A percentile compares a stretch with the other conserved stretches of the same genome.
phyloP scores from a whole-genome alignment of 2,329 filamentous ascomycete species.

The Pestalotiopsis fici region DNA sequence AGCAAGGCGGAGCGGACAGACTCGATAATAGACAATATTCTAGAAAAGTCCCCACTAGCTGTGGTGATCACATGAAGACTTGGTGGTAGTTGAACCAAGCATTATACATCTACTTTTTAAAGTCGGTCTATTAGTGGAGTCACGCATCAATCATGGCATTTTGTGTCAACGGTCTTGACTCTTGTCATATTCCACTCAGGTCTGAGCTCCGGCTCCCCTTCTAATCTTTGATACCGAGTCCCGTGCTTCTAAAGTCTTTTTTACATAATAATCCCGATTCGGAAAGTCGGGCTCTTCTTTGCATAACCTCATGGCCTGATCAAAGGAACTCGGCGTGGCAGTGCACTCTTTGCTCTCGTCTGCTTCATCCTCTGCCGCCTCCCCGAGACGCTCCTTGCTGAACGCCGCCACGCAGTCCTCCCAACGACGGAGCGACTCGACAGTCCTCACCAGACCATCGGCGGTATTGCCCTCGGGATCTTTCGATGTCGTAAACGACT shows the following conservation, averaged over 20 bases:
- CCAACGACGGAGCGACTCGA: constrained; percentile 12
- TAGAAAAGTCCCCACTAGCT: too few species aligned
- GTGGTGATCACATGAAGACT: too few species aligned
- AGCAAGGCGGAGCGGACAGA: too few species aligned
- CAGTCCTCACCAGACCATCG: constrained; percentile 16
- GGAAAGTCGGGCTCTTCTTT: not conserved
- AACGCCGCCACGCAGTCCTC: not conserved
- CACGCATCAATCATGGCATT: not conserved
- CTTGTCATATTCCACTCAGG: too few species aligned
- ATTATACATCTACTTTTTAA: too few species aligned
- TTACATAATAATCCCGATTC: not conserved
- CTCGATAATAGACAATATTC: too few species aligned
- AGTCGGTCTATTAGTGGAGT: too few species aligned
- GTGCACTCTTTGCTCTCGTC: not conserved
- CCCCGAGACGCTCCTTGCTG: not conserved
- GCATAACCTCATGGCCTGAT: not conserved
- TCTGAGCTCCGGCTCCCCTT: too few species aligned
- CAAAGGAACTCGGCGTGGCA: not conserved
- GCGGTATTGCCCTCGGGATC: constrained; percentile 21
- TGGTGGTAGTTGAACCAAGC: too few species aligned
- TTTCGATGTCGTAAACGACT: constrained; percentile 18
- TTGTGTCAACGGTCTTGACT: too few species aligned
- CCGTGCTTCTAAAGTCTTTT: not conserved
- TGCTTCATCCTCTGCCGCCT: not conserved
- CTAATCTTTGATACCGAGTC: not conserved